These are phyloP conservation scores for Syncephalastrum racemosum DNA, from an alignment of 371 early-diverging fungal species.

Conservation along the genomic window DNA sequence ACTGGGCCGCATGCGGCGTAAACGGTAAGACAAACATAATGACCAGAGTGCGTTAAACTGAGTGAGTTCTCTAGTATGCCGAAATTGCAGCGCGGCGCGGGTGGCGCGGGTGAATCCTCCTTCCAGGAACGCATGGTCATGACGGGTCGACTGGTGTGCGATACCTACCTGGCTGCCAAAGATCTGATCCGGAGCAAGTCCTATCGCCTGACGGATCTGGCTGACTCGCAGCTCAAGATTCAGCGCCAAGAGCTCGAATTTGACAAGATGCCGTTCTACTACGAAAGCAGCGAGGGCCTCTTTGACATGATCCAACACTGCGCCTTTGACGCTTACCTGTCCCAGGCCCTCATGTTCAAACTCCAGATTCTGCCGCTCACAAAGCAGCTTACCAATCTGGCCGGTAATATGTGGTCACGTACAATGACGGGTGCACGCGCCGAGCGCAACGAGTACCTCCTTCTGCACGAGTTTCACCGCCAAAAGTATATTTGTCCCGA, in stretches of 20 bases:
- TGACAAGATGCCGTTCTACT: slow-evolving; percentile 75
- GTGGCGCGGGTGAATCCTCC: slow-evolving; percentile 81
- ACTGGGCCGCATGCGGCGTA: slow-evolving; percentile 84
- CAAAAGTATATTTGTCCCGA: slow-evolving; percentile 93
- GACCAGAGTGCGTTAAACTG: neutral
- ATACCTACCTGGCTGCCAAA: slow-evolving; percentile 91
- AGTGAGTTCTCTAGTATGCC: slow-evolving; percentile 60
- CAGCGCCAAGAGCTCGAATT: slow-evolving; percentile 87
- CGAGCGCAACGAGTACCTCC: slow-evolving; percentile 97
- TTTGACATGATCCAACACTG: slow-evolving; percentile 76
- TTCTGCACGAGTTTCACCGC: slow-evolving; percentile 96
- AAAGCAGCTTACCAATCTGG: slow-evolving; percentile 90
- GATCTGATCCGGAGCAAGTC: slow-evolving; percentile 86
- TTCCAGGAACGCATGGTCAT: slow-evolving; percentile 72
- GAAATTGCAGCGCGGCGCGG: slow-evolving; percentile 77
- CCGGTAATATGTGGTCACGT: slow-evolving; percentile 94
- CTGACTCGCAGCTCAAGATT: slow-evolving; percentile 74
- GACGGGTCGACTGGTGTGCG: slow-evolving; percentile 93
- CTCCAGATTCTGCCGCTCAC: slow-evolving; percentile 92
- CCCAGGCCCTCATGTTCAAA: slow-evolving; percentile 81
- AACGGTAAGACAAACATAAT: slow-evolving; percentile 42
- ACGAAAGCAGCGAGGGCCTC: slow-evolving; percentile 58
- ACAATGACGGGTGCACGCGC: slow-evolving; percentile 95
- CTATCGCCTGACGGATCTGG: slow-evolving; percentile 82
- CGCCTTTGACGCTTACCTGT: slow-evolving; percentile 83